Evolutionary conservation across 2,329 filamentous ascomycete genomes (phyloP), one percentile per base, ranked within the genome.

Genomic region (Trichoderma gracile): DNA sequence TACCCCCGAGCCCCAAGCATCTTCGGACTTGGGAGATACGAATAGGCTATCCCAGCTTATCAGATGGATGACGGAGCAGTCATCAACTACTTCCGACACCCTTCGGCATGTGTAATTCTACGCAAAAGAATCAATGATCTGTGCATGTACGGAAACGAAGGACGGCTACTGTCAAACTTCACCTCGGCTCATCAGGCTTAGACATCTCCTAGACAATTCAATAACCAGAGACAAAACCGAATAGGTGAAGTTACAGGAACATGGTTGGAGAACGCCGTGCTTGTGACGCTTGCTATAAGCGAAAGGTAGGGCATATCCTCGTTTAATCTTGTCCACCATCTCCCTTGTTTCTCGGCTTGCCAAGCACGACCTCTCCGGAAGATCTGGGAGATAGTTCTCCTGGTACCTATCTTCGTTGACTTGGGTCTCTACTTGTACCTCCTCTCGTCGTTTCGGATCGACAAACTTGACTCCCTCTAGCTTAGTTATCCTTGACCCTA

Each of bases 241-340:
- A 8, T 15, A 27, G 17, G 23, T n/a, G 8, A 42, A 15, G 23
- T 14, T 14, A 14, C 25, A 19, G 27, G 49, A 52, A n/a, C 49
- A 69, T 69, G 68, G 62, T 60, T 38, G 63, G 38, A 21, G 61
- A 65, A 46, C 57, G 67, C 43, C 67, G 69, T 63, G 80, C 81
- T 14, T 83, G 81, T 68, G 81, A 83, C 68, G 78, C 80, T 17
- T 83, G 81, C 67, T 79, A 81, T 69, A 78, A 73, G 68, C 73
- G 79, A 69, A 83, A 83, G 79, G 81, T 80, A 74, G 42, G 33
- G 33, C 1, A 14, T 38, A 10, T 14, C 33, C 3, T 14, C 12
- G 33, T 66, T 40, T n/a, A 42, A n/a, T 56, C 63, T 60, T 12
- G 61, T 43, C 21, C 64, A 15, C 43, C 25, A 17, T 27, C 46